phyloP scores from a whole-genome alignment of 1,139 yeast genomes.

The Suhomyces maxii region DNA sequence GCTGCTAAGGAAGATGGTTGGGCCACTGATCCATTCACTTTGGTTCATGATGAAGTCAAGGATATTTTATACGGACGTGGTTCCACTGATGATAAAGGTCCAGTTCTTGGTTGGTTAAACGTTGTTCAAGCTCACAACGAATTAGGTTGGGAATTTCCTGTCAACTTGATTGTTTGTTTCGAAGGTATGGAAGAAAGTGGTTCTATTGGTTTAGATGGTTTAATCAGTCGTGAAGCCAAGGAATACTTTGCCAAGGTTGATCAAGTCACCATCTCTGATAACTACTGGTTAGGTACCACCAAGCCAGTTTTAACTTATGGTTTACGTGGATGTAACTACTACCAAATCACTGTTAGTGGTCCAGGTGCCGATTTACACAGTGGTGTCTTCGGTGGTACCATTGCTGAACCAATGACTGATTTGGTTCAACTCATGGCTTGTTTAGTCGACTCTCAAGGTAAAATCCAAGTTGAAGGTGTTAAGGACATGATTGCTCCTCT shows the following conservation, averaged over 20 bases:
- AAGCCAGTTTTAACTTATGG: conserved; percentile 98
- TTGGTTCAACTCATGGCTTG: conserved; percentile 71
- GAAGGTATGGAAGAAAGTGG: conserved; percentile 99
- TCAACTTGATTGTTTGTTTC: conserved; percentile 85
- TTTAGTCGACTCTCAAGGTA: conserved; percentile 79
- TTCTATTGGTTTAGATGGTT: conserved; percentile 82
- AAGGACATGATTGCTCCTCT: conserved; percentile 94
- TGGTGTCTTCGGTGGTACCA: conserved; percentile 95
- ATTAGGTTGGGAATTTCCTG: conserved; percentile 86
- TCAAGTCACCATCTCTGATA: conserved; percentile 94
- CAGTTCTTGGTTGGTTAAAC: conserved; percentile 96
- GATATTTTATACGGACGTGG: conserved; percentile 88
- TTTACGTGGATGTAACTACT: conserved; percentile 93
- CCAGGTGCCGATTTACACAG: conserved; percentile 98
- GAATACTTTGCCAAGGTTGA: conserved; percentile 83
- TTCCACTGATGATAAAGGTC: conserved; percentile 96
- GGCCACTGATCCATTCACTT: conserved; percentile 85
- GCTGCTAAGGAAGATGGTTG: conserved; percentile 92
- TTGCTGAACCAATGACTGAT: conserved; percentile 98
- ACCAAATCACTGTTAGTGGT: conserved; percentile 77
- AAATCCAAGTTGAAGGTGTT: conserved; percentile 83
- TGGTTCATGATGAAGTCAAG: conserved; percentile 57
- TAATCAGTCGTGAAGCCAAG: conserved; percentile 76
- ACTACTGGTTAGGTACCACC: conserved; percentile 97
- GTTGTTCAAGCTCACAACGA: conserved; percentile 86